Percentiles rank a stretch among this genome's conserved stretches.
Conservation (phyloP, 2,329 filamentous ascomycete species). For the Alternaria atra region DNA sequence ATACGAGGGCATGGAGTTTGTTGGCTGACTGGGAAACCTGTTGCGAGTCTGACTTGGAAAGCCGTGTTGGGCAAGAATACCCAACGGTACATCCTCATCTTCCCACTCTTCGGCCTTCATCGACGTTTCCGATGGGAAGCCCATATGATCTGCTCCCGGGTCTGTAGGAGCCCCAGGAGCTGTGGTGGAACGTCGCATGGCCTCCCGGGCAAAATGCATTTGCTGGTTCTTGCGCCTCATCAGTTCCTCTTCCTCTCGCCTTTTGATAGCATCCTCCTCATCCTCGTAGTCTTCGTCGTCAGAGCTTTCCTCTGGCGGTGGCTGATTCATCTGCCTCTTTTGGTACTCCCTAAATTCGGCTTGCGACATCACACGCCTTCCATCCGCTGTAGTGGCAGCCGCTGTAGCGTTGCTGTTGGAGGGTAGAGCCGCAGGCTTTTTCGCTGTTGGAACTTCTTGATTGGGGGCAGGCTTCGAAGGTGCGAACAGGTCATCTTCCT, state of each 20-base stretch:
- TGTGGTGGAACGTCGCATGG: slow-evolving; percentile 48
- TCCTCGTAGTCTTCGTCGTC: slow-evolving; percentile 51
- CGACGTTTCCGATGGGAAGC: slow-evolving; percentile 49
- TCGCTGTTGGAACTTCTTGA: slow-evolving; percentile 5
- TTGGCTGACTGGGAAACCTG: slow-evolving; percentile 38
- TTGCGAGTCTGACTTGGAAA: slow-evolving; percentile 44
- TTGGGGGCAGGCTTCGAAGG: slow-evolving; percentile 23
- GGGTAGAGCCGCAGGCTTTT: slow-evolving; percentile 18
- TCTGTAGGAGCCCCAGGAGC: slow-evolving; percentile 31
- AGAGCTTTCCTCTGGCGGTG: slow-evolving; percentile 38
- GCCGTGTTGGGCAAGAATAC: slow-evolving; percentile 50
- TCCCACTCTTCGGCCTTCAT: slow-evolving; percentile 49
- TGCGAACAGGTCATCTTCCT: slow-evolving; percentile 47
- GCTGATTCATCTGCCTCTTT: slow-evolving; percentile 35
- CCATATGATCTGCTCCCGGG: slow-evolving; percentile 33
- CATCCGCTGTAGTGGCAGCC: slow-evolving; percentile 17
- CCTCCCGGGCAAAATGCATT: slow-evolving; percentile 45
- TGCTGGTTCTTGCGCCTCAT: slow-evolving; percentile 45
- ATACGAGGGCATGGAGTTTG: slow-evolving; percentile 46
- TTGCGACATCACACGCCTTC: slow-evolving; percentile 45
- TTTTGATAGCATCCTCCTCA: slow-evolving; percentile 48
- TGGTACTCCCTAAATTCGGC: slow-evolving; percentile 46
- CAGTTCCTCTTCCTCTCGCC: slow-evolving; percentile 45
- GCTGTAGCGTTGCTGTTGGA: slow-evolving; percentile 21
- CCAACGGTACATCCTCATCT: slow-evolving; percentile 51